Percentiles rank a stretch among this genome's conserved stretches.
Conservation (phyloP, 495 filamentous ascomycete genomes). For the Lasiosphaeriaceae sp. region DNA sequence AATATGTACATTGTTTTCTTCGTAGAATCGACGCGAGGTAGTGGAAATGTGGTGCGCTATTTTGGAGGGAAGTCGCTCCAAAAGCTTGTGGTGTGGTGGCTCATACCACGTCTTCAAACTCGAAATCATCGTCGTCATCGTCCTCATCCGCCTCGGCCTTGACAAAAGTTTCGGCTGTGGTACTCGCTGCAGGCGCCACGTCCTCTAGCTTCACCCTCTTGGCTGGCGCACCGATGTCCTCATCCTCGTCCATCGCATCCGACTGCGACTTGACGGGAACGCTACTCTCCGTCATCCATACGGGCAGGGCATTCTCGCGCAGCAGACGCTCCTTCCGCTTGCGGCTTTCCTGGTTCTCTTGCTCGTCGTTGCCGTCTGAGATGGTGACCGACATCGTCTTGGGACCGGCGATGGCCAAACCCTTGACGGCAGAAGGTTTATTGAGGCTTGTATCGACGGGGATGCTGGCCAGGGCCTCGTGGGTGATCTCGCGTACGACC, state of each 20-base stretch:
- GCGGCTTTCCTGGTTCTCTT: slow-evolving; percentile 67
- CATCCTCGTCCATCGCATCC: slow-evolving; percentile 8
- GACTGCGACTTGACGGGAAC: slow-evolving; percentile 47
- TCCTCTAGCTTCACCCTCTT: slow-evolving; percentile 56
- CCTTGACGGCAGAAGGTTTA: slow-evolving; percentile 67
- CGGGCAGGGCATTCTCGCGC: slow-evolving; percentile 78
- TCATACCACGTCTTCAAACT: slow-evolving; percentile 58
- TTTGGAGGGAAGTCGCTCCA: too few species aligned
- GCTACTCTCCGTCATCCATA: slow-evolving; percentile 86
- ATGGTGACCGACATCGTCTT: slow-evolving; percentile 75
- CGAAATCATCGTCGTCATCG: slow-evolving; percentile 55
- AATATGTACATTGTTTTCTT: too few species aligned
- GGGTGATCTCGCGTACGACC: slow-evolving; percentile 55
- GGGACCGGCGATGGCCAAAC: slow-evolving; percentile 60
- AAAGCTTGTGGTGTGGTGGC: background rate
- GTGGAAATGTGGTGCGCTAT: too few species aligned
- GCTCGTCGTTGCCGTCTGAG: slow-evolving; percentile 69
- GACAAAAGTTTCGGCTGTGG: slow-evolving; percentile 47
- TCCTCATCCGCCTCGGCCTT: slow-evolving; percentile 48
- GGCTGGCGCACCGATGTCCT: slow-evolving; percentile 40
- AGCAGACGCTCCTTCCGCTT: slow-evolving; percentile 70
- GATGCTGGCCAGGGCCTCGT: slow-evolving; percentile 56
- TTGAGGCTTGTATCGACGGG: slow-evolving; percentile 39
- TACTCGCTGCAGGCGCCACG: slow-evolving; percentile 37
- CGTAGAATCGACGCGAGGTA: too few species aligned